These are phyloP conservation scores for Inosperma sp. DNA, from an alignment of 768 basidiomycete genomes.

Conservation along the genomic window DNA sequence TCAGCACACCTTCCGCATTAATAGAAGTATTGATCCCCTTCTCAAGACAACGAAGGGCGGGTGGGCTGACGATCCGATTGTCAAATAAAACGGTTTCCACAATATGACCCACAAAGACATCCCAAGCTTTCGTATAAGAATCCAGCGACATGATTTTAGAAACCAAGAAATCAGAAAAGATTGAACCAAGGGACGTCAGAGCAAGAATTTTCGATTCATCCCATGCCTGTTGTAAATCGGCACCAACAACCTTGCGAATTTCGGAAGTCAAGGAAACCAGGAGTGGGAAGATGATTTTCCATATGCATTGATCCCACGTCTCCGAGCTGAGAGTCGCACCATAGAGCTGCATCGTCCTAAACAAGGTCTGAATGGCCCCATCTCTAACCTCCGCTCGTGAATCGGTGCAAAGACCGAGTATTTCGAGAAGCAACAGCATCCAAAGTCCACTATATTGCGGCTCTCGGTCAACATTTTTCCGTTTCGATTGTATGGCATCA, in stretches of 20 bases:
- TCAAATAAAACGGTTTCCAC: conserved; percentile 67
- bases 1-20: conserved; percentile 37
- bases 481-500: conserved; percentile 86
- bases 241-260: conserved; percentile 40
- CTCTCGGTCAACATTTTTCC: conserved; percentile 56
- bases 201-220: conserved; percentile 88
- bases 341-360: conserved; percentile 90
- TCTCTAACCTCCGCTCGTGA: conserved; percentile 82
- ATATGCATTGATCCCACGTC: conserved; percentile 90
- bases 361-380: conserved; percentile 93
- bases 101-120: conserved; percentile 67
- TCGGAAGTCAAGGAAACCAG: conserved; percentile 63
- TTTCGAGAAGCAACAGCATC: conserved; percentile 85
- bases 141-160: conserved; percentile 68
- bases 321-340: conserved; percentile 77
- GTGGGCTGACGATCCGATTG: conserved; percentile 64
- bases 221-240: conserved; percentile 50
- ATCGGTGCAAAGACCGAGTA: conserved; percentile 80
- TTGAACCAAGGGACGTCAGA: conserved; percentile 74
- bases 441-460: conserved; percentile 84
- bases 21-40: conserved; percentile 64
- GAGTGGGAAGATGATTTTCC: conserved; percentile 86
- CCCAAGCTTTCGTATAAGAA: conserved; percentile 70
- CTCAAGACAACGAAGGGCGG: conserved; percentile 82
- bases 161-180: conserved; percentile 76